Conservation (phyloP, 352 stramenopile species). For the Phytophthora sansomeana region DNA sequence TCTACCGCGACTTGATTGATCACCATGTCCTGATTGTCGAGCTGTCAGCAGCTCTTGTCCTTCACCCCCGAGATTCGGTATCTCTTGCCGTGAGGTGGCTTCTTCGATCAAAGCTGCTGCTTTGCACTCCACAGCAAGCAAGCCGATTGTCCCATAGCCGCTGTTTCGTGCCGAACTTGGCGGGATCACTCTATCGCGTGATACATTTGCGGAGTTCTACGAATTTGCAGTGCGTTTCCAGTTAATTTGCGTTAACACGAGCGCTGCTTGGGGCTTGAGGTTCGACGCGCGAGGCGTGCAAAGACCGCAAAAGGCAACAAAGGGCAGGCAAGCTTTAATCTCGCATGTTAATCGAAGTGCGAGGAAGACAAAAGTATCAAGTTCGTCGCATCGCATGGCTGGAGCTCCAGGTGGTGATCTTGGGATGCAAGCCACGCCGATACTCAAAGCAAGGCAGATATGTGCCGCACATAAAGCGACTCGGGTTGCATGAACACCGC, state of each 20-base stretch:
- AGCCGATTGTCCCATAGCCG: background rate
- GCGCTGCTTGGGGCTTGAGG: conserved; percentile 1
- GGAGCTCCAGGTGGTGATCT: conserved; percentile 20
- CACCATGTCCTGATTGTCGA: no score
- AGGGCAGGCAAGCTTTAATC: conserved; percentile 10
- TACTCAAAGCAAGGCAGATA: conserved; percentile 15
- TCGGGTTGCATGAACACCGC: conserved; percentile 14
- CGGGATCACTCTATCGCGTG: background rate
- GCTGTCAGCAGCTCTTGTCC: no score
- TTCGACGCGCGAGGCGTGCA: background rate
- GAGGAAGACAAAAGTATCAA: conserved; percentile 25
- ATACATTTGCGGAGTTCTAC: no score
- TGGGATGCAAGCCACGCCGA: conserved; percentile 6
- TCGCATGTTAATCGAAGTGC: conserved; percentile 19
- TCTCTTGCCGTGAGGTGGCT: no score
- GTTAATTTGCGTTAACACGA: background rate
- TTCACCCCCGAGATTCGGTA: no score
- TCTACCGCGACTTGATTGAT: no score
- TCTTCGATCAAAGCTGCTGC: no score
- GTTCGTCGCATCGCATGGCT: conserved; percentile 26
- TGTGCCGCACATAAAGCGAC: conserved; percentile 4
- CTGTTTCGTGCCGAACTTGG: background rate
- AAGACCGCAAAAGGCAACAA: conserved; percentile 7
- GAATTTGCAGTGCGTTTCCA: background rate
- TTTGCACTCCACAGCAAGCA: background rate